A percentile compares a stretch with the other conserved stretches of the same genome.
Conservation (phyloP, 768 basidiomycete species). For the Collybia sordida region DNA sequence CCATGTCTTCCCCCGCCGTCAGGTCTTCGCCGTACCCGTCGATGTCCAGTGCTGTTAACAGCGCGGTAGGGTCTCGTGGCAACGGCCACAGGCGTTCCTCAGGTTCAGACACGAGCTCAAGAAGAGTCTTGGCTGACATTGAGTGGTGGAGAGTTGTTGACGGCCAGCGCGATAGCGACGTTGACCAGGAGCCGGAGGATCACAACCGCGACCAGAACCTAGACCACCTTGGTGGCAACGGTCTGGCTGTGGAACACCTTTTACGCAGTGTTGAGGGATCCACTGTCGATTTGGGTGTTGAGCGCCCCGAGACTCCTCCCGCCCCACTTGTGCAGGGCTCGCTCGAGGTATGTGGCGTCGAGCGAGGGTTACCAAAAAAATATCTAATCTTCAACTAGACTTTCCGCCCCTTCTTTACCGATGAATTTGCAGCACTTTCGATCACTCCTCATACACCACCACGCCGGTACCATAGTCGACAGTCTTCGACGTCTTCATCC, state of each 20-base stretch:
- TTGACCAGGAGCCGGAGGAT: conserved; percentile 43
- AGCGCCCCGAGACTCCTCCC: conserved; percentile 26
- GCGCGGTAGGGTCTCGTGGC: conserved; percentile 28
- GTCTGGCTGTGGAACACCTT: conserved; percentile 15
- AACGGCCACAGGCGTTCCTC: conserved; percentile 62
- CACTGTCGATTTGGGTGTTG: conserved; percentile 35
- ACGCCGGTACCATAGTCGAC: conserved; percentile 36
- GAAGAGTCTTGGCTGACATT: conserved; percentile 81
- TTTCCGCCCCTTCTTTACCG: conserved; percentile 32
- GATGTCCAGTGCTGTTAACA: conserved; percentile 30
- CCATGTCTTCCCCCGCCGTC: conserved; percentile 67
- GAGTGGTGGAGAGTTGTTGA: conserved; percentile 86
- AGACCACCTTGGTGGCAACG: conserved; percentile 22
- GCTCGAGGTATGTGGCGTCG: conserved; percentile 32
- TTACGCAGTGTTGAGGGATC: conserved; percentile 27
- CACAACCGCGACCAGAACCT: conserved; percentile 32
- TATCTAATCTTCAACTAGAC: conserved; percentile 3
- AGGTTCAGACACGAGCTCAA: conserved; percentile 60
- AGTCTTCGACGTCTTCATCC: conserved; percentile 49
- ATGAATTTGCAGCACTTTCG: conserved; percentile 54
- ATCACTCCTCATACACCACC: conserved; percentile 54
- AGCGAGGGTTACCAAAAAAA: too few relatives aligned
- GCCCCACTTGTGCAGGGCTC: conserved; percentile 27
- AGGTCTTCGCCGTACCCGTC: conserved; percentile 68
- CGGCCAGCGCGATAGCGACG: conserved; percentile 56